phyloP scores from a whole-genome alignment of 306 rosid genomes.

The Cucumis cinereus region DNA sequence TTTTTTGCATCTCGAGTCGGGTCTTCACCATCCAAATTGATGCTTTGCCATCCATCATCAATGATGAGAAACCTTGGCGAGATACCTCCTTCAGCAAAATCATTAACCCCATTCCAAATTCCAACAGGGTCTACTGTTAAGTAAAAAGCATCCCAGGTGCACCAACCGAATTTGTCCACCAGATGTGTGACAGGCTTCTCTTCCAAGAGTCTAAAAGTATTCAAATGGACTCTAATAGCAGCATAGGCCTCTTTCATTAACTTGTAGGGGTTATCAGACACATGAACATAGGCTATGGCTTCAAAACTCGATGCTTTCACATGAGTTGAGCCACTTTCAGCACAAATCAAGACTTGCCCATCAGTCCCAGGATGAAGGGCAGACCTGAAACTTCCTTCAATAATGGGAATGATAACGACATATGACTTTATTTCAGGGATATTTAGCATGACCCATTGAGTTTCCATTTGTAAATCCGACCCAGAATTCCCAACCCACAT shows the following conservation, averaged over 20 bases:
- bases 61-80: conserved; percentile 65
- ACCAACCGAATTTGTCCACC: conserved; percentile 79
- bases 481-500: conserved; percentile 85
- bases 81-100: conserved; percentile 41
- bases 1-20: conserved; percentile 43
- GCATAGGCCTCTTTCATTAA: conserved; percentile 70
- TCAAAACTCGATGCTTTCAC: conserved; percentile 35
- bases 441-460: conserved; percentile 67
- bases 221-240: conserved; percentile 58
- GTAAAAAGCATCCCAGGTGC: conserved; percentile 91
- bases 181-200: conserved; percentile 50
- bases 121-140: conserved; percentile 57
- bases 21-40: conserved; percentile 42
- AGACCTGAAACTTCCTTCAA: conserved; percentile 58
- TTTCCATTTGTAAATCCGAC: conserved; percentile 73
- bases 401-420: conserved; percentile 46
- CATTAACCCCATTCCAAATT: conserved; percentile 50
- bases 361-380: conserved; percentile 59
- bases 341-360: conserved; percentile 44
- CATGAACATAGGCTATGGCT: conserved; percentile 52
- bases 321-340: conserved; percentile 64
- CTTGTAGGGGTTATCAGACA: conserved; percentile 55
- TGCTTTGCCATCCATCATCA: conserved; percentile 91
- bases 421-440: conserved; percentile 58
- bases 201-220: conserved; percentile 58